phyloP scores from a whole-genome alignment of 768 basidiomycete species.

The Agaricus bisporus region DNA sequence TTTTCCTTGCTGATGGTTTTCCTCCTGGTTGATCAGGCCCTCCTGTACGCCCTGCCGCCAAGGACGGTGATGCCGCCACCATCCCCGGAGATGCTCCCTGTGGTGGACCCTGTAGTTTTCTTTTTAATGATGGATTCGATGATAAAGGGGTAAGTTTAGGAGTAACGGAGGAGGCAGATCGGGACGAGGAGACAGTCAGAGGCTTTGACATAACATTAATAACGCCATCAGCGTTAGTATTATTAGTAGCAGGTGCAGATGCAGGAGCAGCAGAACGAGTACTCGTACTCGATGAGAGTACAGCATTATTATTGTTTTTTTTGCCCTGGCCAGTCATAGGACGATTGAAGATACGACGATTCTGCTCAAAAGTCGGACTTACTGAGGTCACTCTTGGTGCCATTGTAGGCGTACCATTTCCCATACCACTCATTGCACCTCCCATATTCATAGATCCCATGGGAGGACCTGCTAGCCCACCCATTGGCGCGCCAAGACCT shows the following conservation, averaged over 20 bases:
- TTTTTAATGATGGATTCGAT: slow-evolving; percentile 45
- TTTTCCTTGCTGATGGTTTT: slow-evolving; percentile 51
- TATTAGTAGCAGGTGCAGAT: neutral
- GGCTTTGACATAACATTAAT: slow-evolving; percentile 16
- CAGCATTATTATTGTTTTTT: neutral
- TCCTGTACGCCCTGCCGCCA: slow-evolving; percentile 47
- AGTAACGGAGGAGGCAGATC: neutral
- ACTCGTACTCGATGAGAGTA: neutral
- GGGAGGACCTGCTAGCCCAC: neutral
- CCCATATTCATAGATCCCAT: neutral
- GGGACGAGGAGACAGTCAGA: slow-evolving; percentile 20
- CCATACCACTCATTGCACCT: neutral
- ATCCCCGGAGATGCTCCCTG: slow-evolving; percentile 34
- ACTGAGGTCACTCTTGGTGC: neutral
- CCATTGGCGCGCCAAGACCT: neutral
- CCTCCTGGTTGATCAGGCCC: slow-evolving; percentile 36
- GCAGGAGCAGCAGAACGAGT: neutral
- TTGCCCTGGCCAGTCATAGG: neutral
- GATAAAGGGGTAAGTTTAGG: slow-evolving; percentile 35
- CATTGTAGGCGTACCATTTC: slow-evolving; percentile 4
- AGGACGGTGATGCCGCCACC: slow-evolving; percentile 37
- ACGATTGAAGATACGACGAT: neutral
- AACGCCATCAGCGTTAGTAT: slow-evolving; percentile 12
- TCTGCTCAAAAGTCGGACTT: neutral
- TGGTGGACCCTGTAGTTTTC: slow-evolving; percentile 40